Conservation (phyloP, 495 filamentous ascomycete genomes). For the Cenococcum geophilum region DNA sequence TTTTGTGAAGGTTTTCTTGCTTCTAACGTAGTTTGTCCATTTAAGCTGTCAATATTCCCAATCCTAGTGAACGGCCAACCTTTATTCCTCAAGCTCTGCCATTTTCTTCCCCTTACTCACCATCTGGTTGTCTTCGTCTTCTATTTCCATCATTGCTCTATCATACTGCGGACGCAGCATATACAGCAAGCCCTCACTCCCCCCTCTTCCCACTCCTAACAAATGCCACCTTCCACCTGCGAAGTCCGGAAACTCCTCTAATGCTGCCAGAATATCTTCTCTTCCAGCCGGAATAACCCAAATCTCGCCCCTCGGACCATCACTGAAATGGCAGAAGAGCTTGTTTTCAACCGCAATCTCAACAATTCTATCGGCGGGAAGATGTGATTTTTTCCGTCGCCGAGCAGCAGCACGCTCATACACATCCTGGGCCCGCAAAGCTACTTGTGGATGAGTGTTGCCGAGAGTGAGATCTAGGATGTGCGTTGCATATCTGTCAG, state of each 20-base stretch:
- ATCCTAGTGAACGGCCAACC: background rate
- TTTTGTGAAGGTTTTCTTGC: no score
- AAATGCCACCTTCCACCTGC: background rate
- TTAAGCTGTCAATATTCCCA: background rate
- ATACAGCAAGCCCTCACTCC: background rate
- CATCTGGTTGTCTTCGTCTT: background rate
- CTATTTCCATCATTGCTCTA: background rate
- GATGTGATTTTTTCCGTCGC: background rate
- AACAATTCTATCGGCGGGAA: background rate
- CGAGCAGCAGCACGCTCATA: background rate
- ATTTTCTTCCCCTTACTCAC: no score
- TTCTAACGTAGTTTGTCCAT: no score
- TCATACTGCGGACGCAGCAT: background rate
- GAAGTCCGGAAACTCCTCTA: background rate
- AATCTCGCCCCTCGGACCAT: background rate
- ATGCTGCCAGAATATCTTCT: background rate
- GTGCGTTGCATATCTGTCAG: background rate
- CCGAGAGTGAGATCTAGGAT: background rate
- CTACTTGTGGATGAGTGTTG: background rate
- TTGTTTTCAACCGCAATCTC: background rate
- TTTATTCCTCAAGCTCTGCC: background rate
- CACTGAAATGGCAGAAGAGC: background rate
- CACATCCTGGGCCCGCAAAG: background rate
- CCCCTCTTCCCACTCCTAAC: background rate
- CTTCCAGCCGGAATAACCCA: background rate